Evolutionary conservation across 2,329 filamentous ascomycete genomes (phyloP), one percentile per base, ranked within the genome.

Genomic region (Calonectria pseudoturangicola): DNA sequence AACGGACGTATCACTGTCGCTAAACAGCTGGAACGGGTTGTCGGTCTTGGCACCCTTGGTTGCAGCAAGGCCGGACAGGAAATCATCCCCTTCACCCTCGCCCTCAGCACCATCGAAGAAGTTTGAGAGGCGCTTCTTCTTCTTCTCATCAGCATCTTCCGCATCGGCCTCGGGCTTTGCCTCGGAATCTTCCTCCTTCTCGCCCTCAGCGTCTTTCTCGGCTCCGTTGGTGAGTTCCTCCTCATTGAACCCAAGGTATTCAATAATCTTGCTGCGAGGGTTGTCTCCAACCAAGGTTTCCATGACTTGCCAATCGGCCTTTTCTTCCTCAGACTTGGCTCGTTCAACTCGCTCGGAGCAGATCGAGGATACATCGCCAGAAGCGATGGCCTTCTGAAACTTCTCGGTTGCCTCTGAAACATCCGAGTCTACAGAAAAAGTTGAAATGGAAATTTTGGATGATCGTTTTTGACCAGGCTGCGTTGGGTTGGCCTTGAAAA

Each of bases 271-370:
- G 82, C 93, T 93, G 50, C 96, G 92, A n/a, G 95, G 94, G 80
- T 96, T 96, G 36, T 94, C 92, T 4, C 94, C 93, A 62, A 96
- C 93, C 73, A 99, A 85, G 2, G 95, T 97, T 83, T 97, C 93
- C 83, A 99, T 95, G 45, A 98, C 95, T 76, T 94, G 93, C 97
- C 97, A 99, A 84, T 98, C 96, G 4, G 94, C 94, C 87, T 95
- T 98, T 83, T 98, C 97, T 76, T 98, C 95, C 1, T 98, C 96
- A 0, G 92, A 94, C 80, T 92, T 92, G 21, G 96, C 93, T 73
- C 92, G 87, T 30, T 92, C 87, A 74, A 95, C 92, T 81, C 96
- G 94, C 27, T 92, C 89, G 80, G 96, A 92, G 82, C 96, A 98
- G 73, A 99, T 94, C 50, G 88, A 88, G 5, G 89, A 89, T 21